phyloP scores from a whole-genome alignment of 1,284 basidiomycete species.

The Mycosarcoma mackinlayi region DNA sequence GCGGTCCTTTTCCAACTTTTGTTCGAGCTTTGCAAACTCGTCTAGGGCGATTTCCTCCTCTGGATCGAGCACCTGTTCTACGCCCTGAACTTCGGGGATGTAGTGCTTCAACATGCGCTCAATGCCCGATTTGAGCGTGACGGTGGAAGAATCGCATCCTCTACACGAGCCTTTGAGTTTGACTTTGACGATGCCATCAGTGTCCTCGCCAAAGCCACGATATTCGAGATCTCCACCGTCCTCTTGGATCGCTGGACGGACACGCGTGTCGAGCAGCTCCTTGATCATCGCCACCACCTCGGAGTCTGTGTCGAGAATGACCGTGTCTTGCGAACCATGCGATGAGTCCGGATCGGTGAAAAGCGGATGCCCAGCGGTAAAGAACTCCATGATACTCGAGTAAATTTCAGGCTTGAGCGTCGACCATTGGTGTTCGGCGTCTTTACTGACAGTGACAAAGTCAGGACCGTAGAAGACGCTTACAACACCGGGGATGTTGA shows the following conservation, averaged over 20 bases:
- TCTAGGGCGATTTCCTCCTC: slow-evolving; percentile 88
- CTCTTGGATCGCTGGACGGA: slow-evolving; percentile 95
- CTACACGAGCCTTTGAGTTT: slow-evolving; percentile 96
- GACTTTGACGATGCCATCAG: slow-evolving; percentile 74
- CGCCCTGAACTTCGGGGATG: slow-evolving; percentile 95
- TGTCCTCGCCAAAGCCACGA: slow-evolving; percentile 76
- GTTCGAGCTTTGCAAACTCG: slow-evolving; percentile 92
- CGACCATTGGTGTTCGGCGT: slow-evolving; percentile 84
- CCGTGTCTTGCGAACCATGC: slow-evolving; percentile 91
- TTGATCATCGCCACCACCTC: slow-evolving; percentile 99
- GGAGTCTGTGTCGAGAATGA: slow-evolving; percentile 93
- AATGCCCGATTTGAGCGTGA: slow-evolving; percentile 81
- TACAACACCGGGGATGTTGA: slow-evolving; percentile 90
- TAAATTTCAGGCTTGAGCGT: slow-evolving; percentile 98
- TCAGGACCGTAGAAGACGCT: slow-evolving; percentile 95
- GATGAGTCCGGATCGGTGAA: slow-evolving; percentile 74
- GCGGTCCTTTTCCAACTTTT: slow-evolving; percentile 72
- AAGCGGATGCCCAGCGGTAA: slow-evolving; percentile 85
- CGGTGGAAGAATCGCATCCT: slow-evolving; percentile 90
- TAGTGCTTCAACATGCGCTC: slow-evolving; percentile 99
- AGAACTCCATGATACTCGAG: slow-evolving; percentile 96
- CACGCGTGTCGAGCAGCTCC: slow-evolving; percentile 92
- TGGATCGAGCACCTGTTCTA: slow-evolving; percentile 91
- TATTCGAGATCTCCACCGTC: slow-evolving; percentile 91
- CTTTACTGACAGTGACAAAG: slow-evolving; percentile 96